phyloP scores from a whole-genome alignment of 371 early-diverging fungal species.

The Synchytrium microbalum region DNA sequence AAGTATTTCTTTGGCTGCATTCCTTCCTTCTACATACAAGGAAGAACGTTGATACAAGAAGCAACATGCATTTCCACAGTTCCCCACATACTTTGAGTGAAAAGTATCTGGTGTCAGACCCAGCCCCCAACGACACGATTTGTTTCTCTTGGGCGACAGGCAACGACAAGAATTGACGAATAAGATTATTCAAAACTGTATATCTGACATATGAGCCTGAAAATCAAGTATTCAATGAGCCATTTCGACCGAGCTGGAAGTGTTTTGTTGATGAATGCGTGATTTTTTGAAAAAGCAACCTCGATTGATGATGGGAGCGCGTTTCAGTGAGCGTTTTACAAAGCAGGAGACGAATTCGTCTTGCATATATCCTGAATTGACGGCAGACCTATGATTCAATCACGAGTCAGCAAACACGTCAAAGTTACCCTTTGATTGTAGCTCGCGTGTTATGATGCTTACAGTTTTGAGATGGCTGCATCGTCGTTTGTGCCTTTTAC shows the following conservation, averaged over 20 bases:
- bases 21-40: conserved; percentile 12
- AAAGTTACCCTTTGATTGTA: too few species aligned
- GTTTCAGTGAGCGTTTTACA: conserved; percentile 52
- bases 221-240: neutral
- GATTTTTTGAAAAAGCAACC: conserved; percentile 38
- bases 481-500: conserved; percentile 82
- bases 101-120: conserved; percentile 90
- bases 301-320: conserved; percentile 90
- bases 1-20: conserved; percentile 49
- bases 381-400: conserved; percentile 62
- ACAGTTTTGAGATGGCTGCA: conserved; percentile 72
- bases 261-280: too few species aligned
- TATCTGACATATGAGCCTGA: conserved; percentile 68
- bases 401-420: too few species aligned
- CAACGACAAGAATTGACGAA: conserved; percentile 48
- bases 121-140: conserved; percentile 83
- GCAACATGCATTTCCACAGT: conserved; percentile 5
- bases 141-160: conserved; percentile 46
- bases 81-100: conserved; percentile 46
- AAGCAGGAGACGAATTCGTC: conserved; percentile 74
- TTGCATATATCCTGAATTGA: conserved; percentile 62
- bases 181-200: conserved; percentile 52
- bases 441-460: too few species aligned
- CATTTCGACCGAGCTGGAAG: conserved; percentile 2
- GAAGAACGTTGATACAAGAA: neutral